Conservation (phyloP, 106 monocot species). For the Dendrobium nobile region DNA sequence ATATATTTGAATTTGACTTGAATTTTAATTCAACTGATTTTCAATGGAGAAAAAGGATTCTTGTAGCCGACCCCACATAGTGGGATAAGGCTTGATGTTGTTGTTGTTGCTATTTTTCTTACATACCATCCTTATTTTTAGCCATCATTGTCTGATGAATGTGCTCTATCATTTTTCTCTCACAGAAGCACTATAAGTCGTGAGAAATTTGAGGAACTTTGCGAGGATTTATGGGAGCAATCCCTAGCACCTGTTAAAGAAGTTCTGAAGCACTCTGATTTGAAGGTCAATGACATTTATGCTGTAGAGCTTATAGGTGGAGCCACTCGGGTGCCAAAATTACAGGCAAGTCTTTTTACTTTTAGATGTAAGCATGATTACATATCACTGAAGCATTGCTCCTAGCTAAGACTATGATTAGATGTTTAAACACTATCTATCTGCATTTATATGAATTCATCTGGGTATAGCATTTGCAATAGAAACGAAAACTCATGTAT, state of each 20-base stretch:
- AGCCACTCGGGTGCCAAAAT: conserved; percentile 92
- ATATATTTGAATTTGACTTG: background rate
- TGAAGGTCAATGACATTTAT: conserved; percentile 71
- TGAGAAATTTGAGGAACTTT: conserved; percentile 99
- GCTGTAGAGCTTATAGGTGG: conserved; percentile 99
- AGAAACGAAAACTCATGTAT: background rate
- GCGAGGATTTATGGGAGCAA: conserved; percentile 75
- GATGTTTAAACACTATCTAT: background rate
- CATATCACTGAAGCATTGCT: background rate
- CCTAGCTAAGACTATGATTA: background rate
- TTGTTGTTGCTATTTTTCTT: background rate
- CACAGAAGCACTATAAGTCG: conserved; percentile 89
- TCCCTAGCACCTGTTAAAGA: conserved; percentile 82
- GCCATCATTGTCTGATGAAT: background rate
- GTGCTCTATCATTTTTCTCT: conserved; percentile 5
- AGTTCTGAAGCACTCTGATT: conserved; percentile 54
- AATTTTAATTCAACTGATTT: background rate
- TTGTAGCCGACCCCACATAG: too few species aligned
- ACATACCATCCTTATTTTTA: background rate
- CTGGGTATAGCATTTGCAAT: background rate
- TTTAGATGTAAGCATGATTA: background rate
- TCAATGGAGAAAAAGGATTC: too few species aligned
- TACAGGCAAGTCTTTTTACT: conserved; percentile 49
- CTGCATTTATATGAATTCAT: background rate
- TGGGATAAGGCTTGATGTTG: too few species aligned